A percentile compares a stretch with the other conserved stretches of the same genome.
These are phyloP conservation scores for Linum tenue DNA, from an alignment of 345 rosid species.

Conservation along the genomic window DNA sequence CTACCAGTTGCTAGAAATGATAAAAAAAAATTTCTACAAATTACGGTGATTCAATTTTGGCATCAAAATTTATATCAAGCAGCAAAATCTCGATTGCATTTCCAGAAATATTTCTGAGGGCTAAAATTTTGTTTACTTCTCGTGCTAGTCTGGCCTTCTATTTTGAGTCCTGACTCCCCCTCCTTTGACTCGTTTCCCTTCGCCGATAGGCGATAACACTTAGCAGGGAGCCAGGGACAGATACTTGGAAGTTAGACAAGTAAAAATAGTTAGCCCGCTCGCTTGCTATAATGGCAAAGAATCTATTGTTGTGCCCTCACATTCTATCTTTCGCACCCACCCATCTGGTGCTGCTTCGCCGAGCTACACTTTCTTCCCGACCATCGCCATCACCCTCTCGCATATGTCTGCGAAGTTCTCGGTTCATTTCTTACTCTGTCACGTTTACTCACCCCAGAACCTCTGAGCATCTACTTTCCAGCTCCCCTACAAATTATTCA, in stretches of 20 bases:
- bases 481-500: constrained; percentile 10
- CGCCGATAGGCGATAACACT: too few species aligned
- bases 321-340: constrained; percentile 8
- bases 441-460: constrained; percentile 5
- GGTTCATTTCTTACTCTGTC: constrained; percentile 13
- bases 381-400: constrained; percentile 1
- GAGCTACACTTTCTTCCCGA: neutral
- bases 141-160: too few species aligned
- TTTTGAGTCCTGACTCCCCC: too few species aligned
- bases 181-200: too few species aligned
- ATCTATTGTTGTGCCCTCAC: constrained; percentile 13
- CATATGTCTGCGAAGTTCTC: neutral
- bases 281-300: constrained; percentile 12
- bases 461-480: constrained; percentile 14
- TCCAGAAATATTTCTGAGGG: too few species aligned
- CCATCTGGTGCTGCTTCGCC: constrained; percentile 5
- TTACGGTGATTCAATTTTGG: too few species aligned
- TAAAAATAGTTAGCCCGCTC: neutral
- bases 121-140: too few species aligned
- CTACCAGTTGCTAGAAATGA: too few species aligned
- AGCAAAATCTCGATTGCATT: too few species aligned
- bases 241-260: neutral
- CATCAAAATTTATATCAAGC: too few species aligned
- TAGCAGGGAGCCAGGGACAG: too few species aligned
- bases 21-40: too few species aligned